Percentiles rank a stretch among this genome's conserved stretches.
These are phyloP conservation scores for Chytridium lagenaria DNA, from an alignment of 371 early-diverging fungal species.

Conservation along the genomic window DNA sequence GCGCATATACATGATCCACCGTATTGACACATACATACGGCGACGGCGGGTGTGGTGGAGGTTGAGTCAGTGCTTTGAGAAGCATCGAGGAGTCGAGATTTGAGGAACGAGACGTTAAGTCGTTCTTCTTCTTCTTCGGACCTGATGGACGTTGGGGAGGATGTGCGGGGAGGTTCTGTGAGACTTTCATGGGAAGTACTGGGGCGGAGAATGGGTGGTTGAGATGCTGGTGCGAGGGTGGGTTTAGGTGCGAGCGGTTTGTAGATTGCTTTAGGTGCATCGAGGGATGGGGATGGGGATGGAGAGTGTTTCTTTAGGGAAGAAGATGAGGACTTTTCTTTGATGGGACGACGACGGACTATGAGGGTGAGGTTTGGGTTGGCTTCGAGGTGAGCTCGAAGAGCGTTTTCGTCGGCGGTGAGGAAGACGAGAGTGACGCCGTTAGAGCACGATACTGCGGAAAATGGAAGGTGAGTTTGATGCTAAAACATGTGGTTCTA, in stretches of 20 bases:
- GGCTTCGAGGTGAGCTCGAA: constrained; percentile 12
- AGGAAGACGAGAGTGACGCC: constrained; percentile 1
- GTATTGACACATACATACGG: constrained; percentile 22
- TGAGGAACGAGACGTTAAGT: background rate
- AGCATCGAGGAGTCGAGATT: background rate
- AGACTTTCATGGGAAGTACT: background rate
- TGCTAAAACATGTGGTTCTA: too few species aligned
- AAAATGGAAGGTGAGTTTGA: background rate
- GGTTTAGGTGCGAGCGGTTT: background rate
- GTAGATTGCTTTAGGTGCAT: background rate
- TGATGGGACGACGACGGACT: background rate
- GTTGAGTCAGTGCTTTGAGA: background rate
- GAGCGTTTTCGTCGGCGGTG: constrained; percentile 11
- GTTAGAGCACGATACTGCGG: background rate
- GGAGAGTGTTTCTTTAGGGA: background rate
- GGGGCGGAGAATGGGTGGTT: background rate
- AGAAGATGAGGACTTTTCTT: background rate
- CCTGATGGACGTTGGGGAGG: background rate
- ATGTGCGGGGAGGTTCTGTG: background rate
- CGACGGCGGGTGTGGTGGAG: background rate
- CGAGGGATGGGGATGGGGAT: background rate
- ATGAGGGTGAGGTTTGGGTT: constrained; percentile 1
- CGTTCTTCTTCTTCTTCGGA: background rate
- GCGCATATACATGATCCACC: constrained; percentile 29
- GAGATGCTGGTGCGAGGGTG: too few species aligned